Conservation (phyloP, 1,284 basidiomycete genomes). For the Uromyces viciae-fabae region DNA sequence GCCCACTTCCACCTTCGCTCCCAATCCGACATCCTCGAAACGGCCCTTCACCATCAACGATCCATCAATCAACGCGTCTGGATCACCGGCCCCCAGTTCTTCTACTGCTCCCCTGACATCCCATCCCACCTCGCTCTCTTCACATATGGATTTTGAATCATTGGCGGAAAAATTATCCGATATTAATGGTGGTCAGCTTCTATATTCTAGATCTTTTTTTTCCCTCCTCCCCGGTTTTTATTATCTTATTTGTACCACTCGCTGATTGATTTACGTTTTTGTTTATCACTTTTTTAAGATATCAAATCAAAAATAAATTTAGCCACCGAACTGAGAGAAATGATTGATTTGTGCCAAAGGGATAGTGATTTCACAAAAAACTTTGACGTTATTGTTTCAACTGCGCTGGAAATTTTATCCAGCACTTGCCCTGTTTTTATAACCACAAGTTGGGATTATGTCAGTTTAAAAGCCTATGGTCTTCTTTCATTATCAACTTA, state of each 20-base stretch:
- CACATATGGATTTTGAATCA: constrained; percentile 48
- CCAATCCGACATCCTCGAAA: constrained; percentile 17
- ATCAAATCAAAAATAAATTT: constrained; percentile 61
- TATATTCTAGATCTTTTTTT: not conserved
- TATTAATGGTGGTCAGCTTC: constrained; percentile 47
- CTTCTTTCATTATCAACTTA: constrained; percentile 41
- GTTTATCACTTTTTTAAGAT: constrained; percentile 44
- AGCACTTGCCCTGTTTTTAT: constrained; percentile 72
- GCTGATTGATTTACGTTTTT: not conserved
- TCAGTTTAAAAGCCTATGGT: constrained; percentile 50
- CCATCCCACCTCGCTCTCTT: not conserved
- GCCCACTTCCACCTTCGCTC: constrained; percentile 16
- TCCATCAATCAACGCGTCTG: constrained; percentile 9
- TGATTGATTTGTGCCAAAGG: constrained; percentile 70
- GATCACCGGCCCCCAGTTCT: constrained; percentile 16
- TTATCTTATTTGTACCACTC: not conserved
- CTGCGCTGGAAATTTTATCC: constrained; percentile 72
- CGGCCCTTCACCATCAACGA: not conserved
- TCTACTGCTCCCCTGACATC: not conserved
- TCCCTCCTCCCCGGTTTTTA: not conserved
- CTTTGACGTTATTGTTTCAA: constrained; percentile 64
- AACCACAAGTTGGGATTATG: constrained; percentile 73
- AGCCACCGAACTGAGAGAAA: constrained; percentile 78
- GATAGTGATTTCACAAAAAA: constrained; percentile 73
- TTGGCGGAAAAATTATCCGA: constrained; percentile 49